Base-by-base conservation (phyloP, 106 monocot species). In the Allium cepa region DNA sequence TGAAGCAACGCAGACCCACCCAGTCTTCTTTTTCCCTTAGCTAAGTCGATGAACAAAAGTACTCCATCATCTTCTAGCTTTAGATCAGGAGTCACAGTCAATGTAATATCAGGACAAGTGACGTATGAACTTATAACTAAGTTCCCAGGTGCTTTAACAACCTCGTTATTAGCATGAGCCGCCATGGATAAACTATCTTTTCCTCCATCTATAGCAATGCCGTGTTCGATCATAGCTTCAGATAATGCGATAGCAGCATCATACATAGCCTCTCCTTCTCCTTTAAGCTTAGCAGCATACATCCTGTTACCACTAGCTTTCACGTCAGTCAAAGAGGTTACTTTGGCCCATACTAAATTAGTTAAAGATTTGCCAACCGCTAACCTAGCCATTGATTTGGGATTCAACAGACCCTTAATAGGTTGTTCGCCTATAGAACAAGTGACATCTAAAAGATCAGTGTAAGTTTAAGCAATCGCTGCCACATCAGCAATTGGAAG, bases 151-250 rank as follows among this genome's bases (percentile, higher is more conserved):
- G 96, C 96, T 70, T 97, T 97, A 51, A 97, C 96, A 74, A 92
- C 73, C 76, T 97, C 96, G 62, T 79, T n/a, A 50, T 46, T 71
- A 13, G 59, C 86, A 63, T 69, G 84, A 55, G 96, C 92, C 4
- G 96, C 96, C 96, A 97, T 97, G 7, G 92, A 97, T 66, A 97
- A 88, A 67, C 96, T 97, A 66, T 97, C 96, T 76, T 97, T 97
- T n/a, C 96, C 96, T 17, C 92, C 96, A 80, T 97, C 96, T 53
- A 97, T 97, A 7, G 96, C 96, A 77, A 97, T 84, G 12, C 96
- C 96, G n/a, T 92, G 71, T 72, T 97, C 82, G 71, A 97, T 92
- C 96, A 97, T 97, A 52, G 87, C 72, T 47, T 88, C 96, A 10
- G 92, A 80, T 11, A 97, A 74, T 7, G 92, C 88, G n/a, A 77